phyloP scores from a whole-genome alignment of 257 asterid species.

The Primulina eburnea region DNA sequence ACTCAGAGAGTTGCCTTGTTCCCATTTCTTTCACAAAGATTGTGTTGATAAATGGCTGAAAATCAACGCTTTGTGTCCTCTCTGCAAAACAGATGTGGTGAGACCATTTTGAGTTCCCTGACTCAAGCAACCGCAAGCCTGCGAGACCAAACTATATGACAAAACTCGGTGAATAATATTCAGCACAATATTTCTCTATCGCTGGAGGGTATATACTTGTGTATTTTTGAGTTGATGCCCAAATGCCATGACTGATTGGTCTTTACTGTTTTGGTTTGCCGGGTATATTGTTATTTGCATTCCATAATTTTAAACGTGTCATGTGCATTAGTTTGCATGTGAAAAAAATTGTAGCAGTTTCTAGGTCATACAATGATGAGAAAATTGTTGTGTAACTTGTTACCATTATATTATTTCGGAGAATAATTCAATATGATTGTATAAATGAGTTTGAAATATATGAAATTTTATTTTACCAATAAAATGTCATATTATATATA shows the following conservation, averaged over 20 bases:
- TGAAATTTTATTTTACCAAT: background rate
- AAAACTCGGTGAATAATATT: background rate
- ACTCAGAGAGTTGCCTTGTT: constrained; percentile 78
- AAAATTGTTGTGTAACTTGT: no score
- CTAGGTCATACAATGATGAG: constrained; percentile 1
- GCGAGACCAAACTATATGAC: constrained; percentile 30
- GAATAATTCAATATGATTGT: constrained; percentile 4
- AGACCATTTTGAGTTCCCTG: constrained; percentile 51
- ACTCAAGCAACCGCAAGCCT: constrained; percentile 64
- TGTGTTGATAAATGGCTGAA: constrained; percentile 96
- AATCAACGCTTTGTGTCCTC: constrained; percentile 86
- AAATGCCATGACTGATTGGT: background rate
- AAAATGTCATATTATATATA: no score
- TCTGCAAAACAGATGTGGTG: constrained; percentile 93
- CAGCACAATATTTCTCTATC: background rate
- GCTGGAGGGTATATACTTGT: constrained; percentile 15
- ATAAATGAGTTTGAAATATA: background rate
- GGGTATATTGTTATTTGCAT: constrained; percentile 21
- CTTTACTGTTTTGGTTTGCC: constrained; percentile 14
- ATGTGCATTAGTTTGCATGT: constrained; percentile 6
- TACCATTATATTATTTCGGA: no score
- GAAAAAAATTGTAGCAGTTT: constrained; percentile 11
- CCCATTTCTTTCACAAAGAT: constrained; percentile 90
- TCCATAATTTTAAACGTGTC: background rate
- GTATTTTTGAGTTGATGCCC: constrained; percentile 12